Evolutionary conservation across 257 asterid genomes (phyloP).

Genomic region (Solanum paucissectum): DNA sequence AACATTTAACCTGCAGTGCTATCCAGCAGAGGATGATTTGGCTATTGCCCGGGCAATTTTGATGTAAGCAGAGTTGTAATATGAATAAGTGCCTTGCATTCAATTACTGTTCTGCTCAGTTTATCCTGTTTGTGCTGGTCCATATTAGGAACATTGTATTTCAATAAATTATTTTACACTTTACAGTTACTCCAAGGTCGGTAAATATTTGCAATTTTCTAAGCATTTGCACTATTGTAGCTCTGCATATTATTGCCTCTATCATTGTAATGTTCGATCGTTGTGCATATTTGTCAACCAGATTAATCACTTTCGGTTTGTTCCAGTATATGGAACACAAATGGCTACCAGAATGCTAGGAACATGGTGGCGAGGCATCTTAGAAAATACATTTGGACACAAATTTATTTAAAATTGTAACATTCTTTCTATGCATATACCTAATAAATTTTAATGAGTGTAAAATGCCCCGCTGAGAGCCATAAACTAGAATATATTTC

Average conservation of each 20-base stretch:
- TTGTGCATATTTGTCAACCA: not conserved
- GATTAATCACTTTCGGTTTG: not conserved
- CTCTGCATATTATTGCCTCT: not conserved
- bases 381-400: not conserved
- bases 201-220: not conserved
- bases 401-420: not conserved
- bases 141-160: not conserved
- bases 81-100: not conserved
- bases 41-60: slow-evolving; percentile 84
- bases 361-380: not conserved
- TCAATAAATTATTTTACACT: not conserved
- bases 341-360: not conserved
- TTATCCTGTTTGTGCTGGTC: not conserved
- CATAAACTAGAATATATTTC: not conserved
- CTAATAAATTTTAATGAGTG: not conserved
- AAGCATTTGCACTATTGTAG: not conserved
- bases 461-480: not conserved
- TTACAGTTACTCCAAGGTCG: not conserved
- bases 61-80: slow-evolving; percentile 48
- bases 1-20: slow-evolving; percentile 58
- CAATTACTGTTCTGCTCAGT: not conserved
- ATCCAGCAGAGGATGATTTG: slow-evolving; percentile 96
- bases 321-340: not conserved
- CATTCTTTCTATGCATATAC: not conserved
- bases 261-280: not conserved